Percentiles rank a stretch among this genome's conserved stretches.
Conservation (phyloP, 2,329 filamentous ascomycete species). For the Ophiostoma perfectum region DNA sequence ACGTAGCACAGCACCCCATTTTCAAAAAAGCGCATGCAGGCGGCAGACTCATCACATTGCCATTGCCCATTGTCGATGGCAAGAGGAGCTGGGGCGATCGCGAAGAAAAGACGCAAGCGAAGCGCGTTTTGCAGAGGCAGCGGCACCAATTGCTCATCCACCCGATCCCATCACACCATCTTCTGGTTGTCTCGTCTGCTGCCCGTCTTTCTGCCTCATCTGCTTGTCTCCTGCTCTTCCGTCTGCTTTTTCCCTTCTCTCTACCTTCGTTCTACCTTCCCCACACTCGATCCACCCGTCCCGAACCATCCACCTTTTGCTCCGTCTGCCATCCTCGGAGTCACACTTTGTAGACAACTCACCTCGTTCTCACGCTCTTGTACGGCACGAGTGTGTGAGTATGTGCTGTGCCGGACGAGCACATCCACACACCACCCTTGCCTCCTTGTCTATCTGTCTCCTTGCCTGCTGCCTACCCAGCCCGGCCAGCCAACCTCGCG, state of each 20-base stretch:
- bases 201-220: background rate
- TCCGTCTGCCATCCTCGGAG: background rate
- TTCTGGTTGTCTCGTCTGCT: background rate
- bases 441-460: no score
- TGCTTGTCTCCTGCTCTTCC: background rate
- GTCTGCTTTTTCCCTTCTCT: background rate
- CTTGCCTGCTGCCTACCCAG: no score
- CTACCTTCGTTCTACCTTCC: background rate
- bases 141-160: no score
- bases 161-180: background rate
- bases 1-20: slow-evolving; percentile 25
- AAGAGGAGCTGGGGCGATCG: no score
- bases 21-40: background rate
- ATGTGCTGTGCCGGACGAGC: background rate
- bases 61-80: no score
- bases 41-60: background rate
- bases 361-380: background rate
- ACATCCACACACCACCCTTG: no score
- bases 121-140: no score
- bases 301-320: background rate
- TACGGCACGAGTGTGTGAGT: background rate
- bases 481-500: no score
- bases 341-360: background rate
- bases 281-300: slow-evolving; percentile 1
- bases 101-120: no score